Evolutionary conservation across 805 yeast species (phyloP), one percentile per base, ranked within the genome.

Genomic region (Yarrowia bubula): DNA sequence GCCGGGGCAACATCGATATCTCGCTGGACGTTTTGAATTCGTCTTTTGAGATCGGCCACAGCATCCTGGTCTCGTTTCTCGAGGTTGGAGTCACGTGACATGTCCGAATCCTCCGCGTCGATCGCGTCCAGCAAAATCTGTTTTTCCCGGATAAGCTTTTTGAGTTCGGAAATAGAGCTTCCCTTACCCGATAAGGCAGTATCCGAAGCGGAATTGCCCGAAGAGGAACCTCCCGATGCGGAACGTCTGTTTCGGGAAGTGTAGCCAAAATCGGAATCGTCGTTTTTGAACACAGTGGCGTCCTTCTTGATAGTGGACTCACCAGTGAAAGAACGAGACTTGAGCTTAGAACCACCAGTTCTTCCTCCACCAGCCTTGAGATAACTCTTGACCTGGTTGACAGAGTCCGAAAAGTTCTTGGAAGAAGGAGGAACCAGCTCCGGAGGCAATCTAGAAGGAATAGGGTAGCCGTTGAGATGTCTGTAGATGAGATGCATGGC

Each of bases 401-500:
- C 83, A 14, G 88, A 83, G 69, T 87, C 90, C 68, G 89, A 87
- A 67, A 95, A 77, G 66, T 88, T 81, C 71, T 86, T 85, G 42
- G 88, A 83, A 8, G 96, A 88, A 2, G 96, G 96, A 8, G 99
- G 98, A 35, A 92, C 79, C 68, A 93, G 82, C 72, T 92, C 96
- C 1, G 96, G 91, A 2, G 98, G 98, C 63, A 93, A 81, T 64
- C 86, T 79, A 55, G 80, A 73, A 28, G 99, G 99, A 60, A 95
- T 77, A n/a, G 88, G 90, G 68, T 84, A 85, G 1, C 98, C 98
- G 72, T 92, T 92, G 73, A 93, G 79, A 68, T 93, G 84, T 75
- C 97, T 84, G 77, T 95, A 93, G 48, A 93, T 93, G 66, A 93
- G 80, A 80, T 96, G 98, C 98, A 93, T 95, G 37, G 98, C 98